Evolutionary conservation across 495 filamentous ascomycete genomes (phyloP), one percentile per base, ranked within the genome.

Genomic region (Podospora anserina): DNA sequence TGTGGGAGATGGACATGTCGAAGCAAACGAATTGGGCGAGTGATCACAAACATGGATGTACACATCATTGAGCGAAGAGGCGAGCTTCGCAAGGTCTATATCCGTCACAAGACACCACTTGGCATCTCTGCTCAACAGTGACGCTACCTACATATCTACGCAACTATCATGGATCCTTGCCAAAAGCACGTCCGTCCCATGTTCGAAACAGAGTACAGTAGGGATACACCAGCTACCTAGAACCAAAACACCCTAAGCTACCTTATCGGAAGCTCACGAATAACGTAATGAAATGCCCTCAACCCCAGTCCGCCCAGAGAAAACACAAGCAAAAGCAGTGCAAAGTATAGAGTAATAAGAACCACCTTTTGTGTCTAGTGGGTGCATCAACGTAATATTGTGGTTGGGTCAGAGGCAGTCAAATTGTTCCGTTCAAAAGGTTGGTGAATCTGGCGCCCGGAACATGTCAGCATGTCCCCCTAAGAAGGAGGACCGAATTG

Each of bases 391-490:
- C 79, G 32, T 54, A 56, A 67, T 16, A 18, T 28, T 28, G 23
- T 23, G 23, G 9, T 83, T 81, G 83, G 80, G 83, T 88, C 85
- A 87, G 84, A 85, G 80, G 70, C 75, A 77, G 81, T 85, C 81
- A 86, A 72, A 86, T 82, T 86, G 84, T 81, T 81, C 80, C 81
- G 80, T 78, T 74, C 69, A 32, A 32, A 32, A 78, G 82, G 70
- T 84, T 88, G 85, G 84, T 87, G 78, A 82, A 58, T 77, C 74
- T 82, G 82, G 77, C 39, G 82, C 82, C 82, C 72, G 81, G 77
- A 83, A 83, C 85, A 88, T 85, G 66, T 85, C 84, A 83, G 78
- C 84, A 84, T 80, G 75, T 79, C 78, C 78, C 80, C 76, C 74
- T 67, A 66, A 44, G 9, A 20, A 49, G 13, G 77, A 81, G 73